Base-by-base conservation (phyloP, 1,284 basidiomycete genomes). In the Dichomitus squalens region DNA sequence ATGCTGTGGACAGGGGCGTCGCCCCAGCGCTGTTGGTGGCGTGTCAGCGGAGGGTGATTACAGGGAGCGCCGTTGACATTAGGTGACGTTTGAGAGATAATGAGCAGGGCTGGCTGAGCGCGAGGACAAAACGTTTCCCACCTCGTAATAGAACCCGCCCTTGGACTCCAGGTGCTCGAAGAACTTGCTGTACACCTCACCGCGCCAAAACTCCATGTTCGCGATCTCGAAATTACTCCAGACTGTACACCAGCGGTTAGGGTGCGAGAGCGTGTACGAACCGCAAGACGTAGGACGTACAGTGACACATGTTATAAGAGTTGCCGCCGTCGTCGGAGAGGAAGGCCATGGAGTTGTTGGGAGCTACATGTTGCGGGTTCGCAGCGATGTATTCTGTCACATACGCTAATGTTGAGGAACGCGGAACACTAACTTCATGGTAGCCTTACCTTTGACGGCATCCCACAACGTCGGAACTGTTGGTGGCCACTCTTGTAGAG, bases 181-280 rank as follows among this genome's bases (percentile, higher is more conserved):
- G 78, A 84, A 93, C 39, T 81, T 77, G 38, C 75, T 76, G 74
- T 94, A 94, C 1, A 86, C 83, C 34, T 86, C 77, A 3, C 79
- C 72, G 6, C 83, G 73, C 79, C 81, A 84, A 65, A 85, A 83
- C 52, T 84, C 78, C 77, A 85, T 79, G 71, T 81, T 78, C 38
- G 85, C 91, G 58, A 93, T 90, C 72, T 93, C 90, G 66, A 91
- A 89, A 72, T 91, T 90, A 63, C 80, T 84, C 87, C 87, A 89
- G 76, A 88, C 86, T 85, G 44, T 7, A n/a, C n/a, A 52, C 18
- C 21, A 21, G 51, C 58, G 31, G 21, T 25, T 2, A 40, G 35
- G 5, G 16, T 29, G 36, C 18, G 25, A 23, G 9, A n/a, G 16
- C 25, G 7, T 6, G 25, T 18, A 16, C 18, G 43, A 18, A 41